Percentiles rank a stretch among this genome's conserved stretches.
Conservation (phyloP, 192 early-diverging fungal species). For the Coemansia sp. region DNA sequence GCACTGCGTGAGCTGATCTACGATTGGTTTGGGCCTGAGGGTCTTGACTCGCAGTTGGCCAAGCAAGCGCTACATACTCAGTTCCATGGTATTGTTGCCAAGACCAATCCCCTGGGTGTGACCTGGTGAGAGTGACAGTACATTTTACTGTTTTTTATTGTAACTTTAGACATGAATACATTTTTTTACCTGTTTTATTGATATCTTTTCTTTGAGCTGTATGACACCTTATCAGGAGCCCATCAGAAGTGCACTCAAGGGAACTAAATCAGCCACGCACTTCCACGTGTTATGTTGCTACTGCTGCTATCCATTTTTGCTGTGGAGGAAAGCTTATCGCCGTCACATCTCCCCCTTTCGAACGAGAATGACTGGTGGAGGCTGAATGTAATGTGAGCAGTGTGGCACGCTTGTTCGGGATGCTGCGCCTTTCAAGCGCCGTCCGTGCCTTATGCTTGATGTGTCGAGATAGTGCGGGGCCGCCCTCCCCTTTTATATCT, state of each 20-base stretch:
- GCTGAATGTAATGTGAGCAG: background rate
- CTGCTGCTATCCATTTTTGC: background rate
- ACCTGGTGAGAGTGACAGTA: conserved; percentile 65
- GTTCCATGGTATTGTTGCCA: conserved; percentile 81
- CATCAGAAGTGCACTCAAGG: background rate
- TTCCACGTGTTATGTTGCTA: background rate
- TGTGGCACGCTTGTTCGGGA: background rate
- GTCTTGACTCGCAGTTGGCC: conserved; percentile 62
- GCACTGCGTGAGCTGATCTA: conserved; percentile 63
- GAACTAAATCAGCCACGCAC: background rate
- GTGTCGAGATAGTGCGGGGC: background rate
- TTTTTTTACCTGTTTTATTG: background rate
- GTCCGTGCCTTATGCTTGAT: background rate
- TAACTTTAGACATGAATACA: conserved; percentile 2
- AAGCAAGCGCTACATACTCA: conserved; percentile 72
- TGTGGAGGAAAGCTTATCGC: background rate
- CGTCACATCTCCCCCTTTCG: background rate
- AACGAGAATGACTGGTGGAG: background rate
- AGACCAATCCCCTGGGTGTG: conserved; percentile 73
- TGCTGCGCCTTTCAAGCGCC: background rate
- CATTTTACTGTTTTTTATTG: background rate
- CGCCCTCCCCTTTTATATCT: background rate
- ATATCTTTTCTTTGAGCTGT: background rate
- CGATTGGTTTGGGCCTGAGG: conserved; percentile 76
- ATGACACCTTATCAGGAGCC: background rate